Conservation (phyloP, 164 flowering plant species). For the Sextonia rubra region DNA sequence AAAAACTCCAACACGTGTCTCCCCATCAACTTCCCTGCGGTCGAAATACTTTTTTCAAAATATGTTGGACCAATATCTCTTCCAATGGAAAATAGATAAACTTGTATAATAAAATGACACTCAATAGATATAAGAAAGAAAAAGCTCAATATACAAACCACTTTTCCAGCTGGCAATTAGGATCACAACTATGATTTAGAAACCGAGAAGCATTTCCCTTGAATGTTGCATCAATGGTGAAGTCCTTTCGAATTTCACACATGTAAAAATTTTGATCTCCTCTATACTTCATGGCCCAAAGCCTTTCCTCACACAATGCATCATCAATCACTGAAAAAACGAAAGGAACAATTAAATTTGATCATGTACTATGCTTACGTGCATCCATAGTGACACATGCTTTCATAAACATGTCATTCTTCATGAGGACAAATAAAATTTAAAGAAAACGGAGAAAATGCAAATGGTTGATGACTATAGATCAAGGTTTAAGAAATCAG, state of each 20-base stretch:
- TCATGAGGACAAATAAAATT: too few relatives aligned
- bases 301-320: constrained; percentile 75
- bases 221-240: constrained; percentile 92
- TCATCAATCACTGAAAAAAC: constrained; percentile 77
- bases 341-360: background rate
- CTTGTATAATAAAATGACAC: background rate
- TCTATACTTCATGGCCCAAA: constrained; percentile 84
- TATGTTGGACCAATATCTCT: background rate
- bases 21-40: constrained; percentile 87
- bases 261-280: constrained; percentile 76
- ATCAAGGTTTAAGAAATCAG: too few relatives aligned
- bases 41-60: background rate
- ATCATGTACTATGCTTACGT: background rate
- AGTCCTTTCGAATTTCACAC: constrained; percentile 88
- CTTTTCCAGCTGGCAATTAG: constrained; percentile 84
- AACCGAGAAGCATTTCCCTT: constrained; percentile 84
- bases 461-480: too few relatives aligned
- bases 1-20: constrained; percentile 89
- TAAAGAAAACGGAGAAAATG: too few relatives aligned
- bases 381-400: background rate
- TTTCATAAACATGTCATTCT: too few relatives aligned
- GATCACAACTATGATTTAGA: constrained; percentile 88
- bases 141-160: constrained; percentile 46
- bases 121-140: background rate
- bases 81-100: background rate